Base-by-base conservation (phyloP, 768 basidiomycete genomes). In the Saitozyma sp. region DNA sequence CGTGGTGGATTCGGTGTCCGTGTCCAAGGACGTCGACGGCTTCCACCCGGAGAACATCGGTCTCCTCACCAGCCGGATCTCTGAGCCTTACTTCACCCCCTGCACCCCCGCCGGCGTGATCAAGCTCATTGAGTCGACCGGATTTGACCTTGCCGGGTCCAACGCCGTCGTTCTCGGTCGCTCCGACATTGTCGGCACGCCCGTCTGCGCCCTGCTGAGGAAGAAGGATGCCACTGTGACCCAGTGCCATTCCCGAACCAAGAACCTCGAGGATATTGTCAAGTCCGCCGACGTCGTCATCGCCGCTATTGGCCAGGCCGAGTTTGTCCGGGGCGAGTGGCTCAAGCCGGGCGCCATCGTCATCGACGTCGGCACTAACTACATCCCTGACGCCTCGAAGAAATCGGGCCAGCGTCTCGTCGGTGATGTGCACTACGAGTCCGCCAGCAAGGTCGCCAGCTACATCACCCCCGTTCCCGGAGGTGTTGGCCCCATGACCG, bases 401-500 rank as follows among this genome's bases (percentile, higher is more conserved):
- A 98, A 98, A 81, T 89, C 91, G 13, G 96, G 96, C 45, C 89
- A 93, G 74, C 89, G 95, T 61, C 85, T 99, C 9, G 93, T 98
- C 61, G 96, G 96, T 45, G 96, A 99, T 80, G 94, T 98, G 54
- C 87, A 96, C 65, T 98, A 86, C 74, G 83, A 83, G 8, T 83
- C 88, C 7, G 94, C 91, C n/a, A 81, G 85, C 29, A 74, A 82
- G 50, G 86, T 89, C 62, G 95, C 96, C 1, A 90, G 91, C 1
- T 82, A 89, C 80, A 96, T 99, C 72, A 99, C 96, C 0, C 96
- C 96, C 19, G 96, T 99, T 29, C 96, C 96, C 0, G 96, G 96
- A 79, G 96, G 96, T 61, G 96, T 99, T 56, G 96, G 96, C 11
- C 96, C 96, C n/a, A 96, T 98, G 94, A 99, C 96, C 13, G 96